phyloP scores from a whole-genome alignment of 805 yeast species.

The Maudiozyma turicensis region DNA sequence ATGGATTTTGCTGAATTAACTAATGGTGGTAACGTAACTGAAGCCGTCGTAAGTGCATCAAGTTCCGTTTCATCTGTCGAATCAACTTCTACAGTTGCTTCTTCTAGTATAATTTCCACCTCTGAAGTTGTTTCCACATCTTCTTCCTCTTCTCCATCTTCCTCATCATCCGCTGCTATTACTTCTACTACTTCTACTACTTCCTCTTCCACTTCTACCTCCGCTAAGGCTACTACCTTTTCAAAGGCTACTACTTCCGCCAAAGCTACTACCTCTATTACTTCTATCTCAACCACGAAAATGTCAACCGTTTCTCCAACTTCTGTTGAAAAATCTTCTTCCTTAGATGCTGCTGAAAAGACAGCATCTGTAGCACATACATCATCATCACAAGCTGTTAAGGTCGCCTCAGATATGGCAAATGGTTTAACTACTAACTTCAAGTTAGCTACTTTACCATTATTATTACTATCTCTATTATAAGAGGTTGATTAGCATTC shows the following conservation, averaged over 20 bases:
- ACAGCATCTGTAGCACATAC: constrained; percentile 2
- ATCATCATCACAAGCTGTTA: constrained; percentile 4
- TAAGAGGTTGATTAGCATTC: not conserved
- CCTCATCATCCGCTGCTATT: constrained; percentile 2
- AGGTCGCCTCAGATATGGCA: not conserved
- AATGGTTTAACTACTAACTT: not conserved
- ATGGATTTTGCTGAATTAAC: constrained; percentile 31
- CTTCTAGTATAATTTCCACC: constrained; percentile 6
- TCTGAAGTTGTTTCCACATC: constrained; percentile 8
- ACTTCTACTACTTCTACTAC: constrained; percentile 6
- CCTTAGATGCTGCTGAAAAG: constrained; percentile 1
- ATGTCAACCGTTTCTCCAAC: not conserved
- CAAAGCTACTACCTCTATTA: constrained; percentile 4
- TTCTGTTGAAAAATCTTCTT: not conserved
- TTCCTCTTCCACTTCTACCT: not conserved
- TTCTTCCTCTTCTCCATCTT: constrained; percentile 3
- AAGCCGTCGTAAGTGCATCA: constrained; percentile 6
- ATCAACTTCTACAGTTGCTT: constrained; percentile 6
- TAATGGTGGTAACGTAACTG: constrained; percentile 16
- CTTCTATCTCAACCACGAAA: not conserved
- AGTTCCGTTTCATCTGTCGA: constrained; percentile 8
- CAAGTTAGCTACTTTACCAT: not conserved
- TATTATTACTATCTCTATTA: not conserved
- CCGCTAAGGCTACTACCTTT: constrained; percentile 1
- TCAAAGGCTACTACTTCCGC: not conserved